Base-by-base conservation (phyloP, 305 asterid species). In the Salvia sclarea region DNA sequence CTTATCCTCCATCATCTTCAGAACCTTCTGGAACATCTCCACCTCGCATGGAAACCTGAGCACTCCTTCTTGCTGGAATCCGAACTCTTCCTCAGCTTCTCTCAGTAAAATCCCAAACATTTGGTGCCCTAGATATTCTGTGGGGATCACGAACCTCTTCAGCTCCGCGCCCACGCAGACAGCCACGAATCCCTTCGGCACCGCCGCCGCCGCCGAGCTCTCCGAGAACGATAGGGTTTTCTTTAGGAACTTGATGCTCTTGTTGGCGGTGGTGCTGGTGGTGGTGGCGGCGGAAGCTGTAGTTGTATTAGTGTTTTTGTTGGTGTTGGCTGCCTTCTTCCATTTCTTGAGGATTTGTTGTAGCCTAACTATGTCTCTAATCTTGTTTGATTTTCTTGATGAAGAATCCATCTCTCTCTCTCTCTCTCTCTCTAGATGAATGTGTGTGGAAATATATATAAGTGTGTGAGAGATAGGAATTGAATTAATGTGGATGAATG, bases 11-110 rank as follows among this genome's bases (percentile, higher is more conserved):
- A 86, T 80, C 76, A 68, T 79, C 78, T 78, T 83, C 79, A 90
- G 16, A 6, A 88, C 68, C 47, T 81, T 82, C 71, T 88, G 77
- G 28, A 90, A 90, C 45, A 83, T 25, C 0, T 82, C 71, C 6
- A 90, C 86, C 57, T 86, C 78, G 28, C 97, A 90, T 8, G 97
- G 97, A n/a, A 90, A 75, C 75, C 70, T 81, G 2, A 90, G 87
- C 41, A 88, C 80, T 30, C 97, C 97, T 75, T 90, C 83, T 43
- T 84, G 90, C 33, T 90, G 97, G 76, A 90, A 90, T 0, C 97
- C 97, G 31, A 88, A 90, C 47, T 88, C 97, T 37, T 90, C 97
- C 68, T 90, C 97, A 0, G 97, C 97, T 71, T 90, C 88, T 52
- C 90, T 77, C 21, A 90, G 81, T 41, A 90, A 79, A 43, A 78